Percentiles rank a stretch among this genome's conserved stretches.
Conservation (phyloP, 2,329 filamentous ascomycete species). For the Pseudocercospora vitis region DNA sequence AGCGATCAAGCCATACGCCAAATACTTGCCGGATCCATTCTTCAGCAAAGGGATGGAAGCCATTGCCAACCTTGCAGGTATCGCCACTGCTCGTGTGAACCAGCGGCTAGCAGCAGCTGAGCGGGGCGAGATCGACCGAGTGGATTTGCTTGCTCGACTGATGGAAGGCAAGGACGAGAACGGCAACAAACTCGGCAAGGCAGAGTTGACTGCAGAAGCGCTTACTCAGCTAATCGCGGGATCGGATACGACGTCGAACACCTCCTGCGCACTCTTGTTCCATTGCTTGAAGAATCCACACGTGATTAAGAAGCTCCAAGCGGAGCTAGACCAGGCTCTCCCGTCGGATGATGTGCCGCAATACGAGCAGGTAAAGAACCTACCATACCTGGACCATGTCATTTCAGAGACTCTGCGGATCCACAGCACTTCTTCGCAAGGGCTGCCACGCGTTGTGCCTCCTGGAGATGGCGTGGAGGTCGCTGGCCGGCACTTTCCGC, state of each 20-base stretch:
- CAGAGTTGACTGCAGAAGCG: constrained; percentile 84
- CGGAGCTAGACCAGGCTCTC: constrained; percentile 72
- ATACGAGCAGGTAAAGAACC: constrained; percentile 70
- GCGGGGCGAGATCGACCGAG: constrained; percentile 58
- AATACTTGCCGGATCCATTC: constrained; percentile 59
- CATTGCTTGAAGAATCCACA: constrained; percentile 69
- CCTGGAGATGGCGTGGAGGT: constrained; percentile 63
- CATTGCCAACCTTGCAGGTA: constrained; percentile 76
- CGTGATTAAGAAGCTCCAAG: constrained; percentile 69
- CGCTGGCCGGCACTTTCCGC: constrained; percentile 66
- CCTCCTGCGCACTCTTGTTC: constrained; percentile 79
- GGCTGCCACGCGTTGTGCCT: constrained; percentile 75
- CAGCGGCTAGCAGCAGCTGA: constrained; percentile 67
- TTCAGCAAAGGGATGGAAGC: constrained; percentile 39
- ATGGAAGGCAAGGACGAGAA: constrained; percentile 84
- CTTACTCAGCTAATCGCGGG: constrained; percentile 84
- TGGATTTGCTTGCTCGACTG: constrained; percentile 76
- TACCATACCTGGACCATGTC: constrained; percentile 72
- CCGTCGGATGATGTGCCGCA: constrained; percentile 64
- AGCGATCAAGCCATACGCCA: constrained; percentile 73
- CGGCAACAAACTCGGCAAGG: constrained; percentile 70
- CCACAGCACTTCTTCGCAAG: constrained; percentile 83
- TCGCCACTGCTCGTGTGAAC: constrained; percentile 80
- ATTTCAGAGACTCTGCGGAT: constrained; percentile 83
- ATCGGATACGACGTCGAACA: constrained; percentile 74